These are phyloP conservation scores for Mycena vulgaris DNA, from an alignment of 768 basidiomycete species.

Conservation along the genomic window DNA sequence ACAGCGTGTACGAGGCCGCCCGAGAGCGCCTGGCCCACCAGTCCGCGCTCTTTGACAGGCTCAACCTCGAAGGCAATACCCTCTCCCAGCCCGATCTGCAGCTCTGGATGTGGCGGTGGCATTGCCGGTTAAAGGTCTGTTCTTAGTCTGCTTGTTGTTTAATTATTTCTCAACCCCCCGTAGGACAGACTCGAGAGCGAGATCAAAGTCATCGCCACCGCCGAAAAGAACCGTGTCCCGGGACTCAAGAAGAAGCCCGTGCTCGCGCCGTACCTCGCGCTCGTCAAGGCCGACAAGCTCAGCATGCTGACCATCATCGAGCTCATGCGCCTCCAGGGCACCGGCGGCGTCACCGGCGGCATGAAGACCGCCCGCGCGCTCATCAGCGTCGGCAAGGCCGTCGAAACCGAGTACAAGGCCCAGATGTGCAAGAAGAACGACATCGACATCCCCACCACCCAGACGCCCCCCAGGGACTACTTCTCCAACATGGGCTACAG, in stretches of 20 bases:
- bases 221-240: conserved; percentile 46
- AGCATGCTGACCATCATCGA: conserved; percentile 93
- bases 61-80: conserved; percentile 66
- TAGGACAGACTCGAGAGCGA: conserved; percentile 63
- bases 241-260: conserved; percentile 20
- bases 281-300: conserved; percentile 83
- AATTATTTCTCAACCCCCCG: not conserved
- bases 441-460: conserved; percentile 62
- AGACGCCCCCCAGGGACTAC: conserved; percentile 52
- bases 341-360: conserved; percentile 84
- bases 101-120: conserved; percentile 92
- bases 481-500: conserved; percentile 76
- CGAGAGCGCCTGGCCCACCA: conserved; percentile 78
- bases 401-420: conserved; percentile 94
- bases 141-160: not conserved
- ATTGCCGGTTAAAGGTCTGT: conserved; percentile 64
- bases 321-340: conserved; percentile 84
- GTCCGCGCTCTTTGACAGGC: conserved; percentile 67
- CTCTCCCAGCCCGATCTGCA: conserved; percentile 70
- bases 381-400: conserved; percentile 82
- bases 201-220: conserved; percentile 59
- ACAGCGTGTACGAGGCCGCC: conserved; percentile 89
- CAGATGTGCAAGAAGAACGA: conserved; percentile 79
- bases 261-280: conserved; percentile 80
- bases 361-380: conserved; percentile 93